Evolutionary conservation across 495 filamentous ascomycete genomes (phyloP), one percentile per base, ranked within the genome.

Genomic region (Neohortaea acidophila): DNA sequence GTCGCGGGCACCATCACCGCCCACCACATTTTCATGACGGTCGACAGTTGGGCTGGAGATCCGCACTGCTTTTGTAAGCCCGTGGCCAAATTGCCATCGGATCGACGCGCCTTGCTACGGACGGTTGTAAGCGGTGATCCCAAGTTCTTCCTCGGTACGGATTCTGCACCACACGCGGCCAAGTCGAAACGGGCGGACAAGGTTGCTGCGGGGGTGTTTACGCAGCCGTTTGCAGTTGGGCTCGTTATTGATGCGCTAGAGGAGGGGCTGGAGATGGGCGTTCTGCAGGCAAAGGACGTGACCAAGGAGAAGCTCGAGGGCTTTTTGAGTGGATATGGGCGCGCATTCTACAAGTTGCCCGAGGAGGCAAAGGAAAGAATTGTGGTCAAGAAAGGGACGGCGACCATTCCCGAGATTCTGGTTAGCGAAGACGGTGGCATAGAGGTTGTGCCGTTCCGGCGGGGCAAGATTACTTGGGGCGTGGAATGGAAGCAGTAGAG

Each of bases 31-130:
- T 82, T 68, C 43, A 64, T 93, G 19, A 79, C 77, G 21, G 73
- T 80, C 12, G 81, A 92, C 44, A 73, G 81, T 44, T 79, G 74
- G 64, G 70, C 70, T 0, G 73, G 73, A 39, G 79, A 91, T 46
- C 70, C 79, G 25, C 79, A 82, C 64, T 74, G 71, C 51, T 91
- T 84, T 66, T 92, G 85, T 68, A 93, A 93, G 60, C 84, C 54
- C 8, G 56, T 59, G 1, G 55, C 54, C 14, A 58, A 65, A 57
- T 67, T 64, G 3, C 76, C 82, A 3, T 66, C 67, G 13, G 86
- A 92, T 52, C 71, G 86, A 6, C 68, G 72, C 12, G 81, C 84
- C 5, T 67, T 93, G 36, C 59, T 92, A 41, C 67, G 69, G 31
- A 77, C 83, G 4, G 71, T 71, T 5, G 67, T 69, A 6, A 71